Conservation (phyloP, 306 rosid species). For the Fragaria iinumae region DNA sequence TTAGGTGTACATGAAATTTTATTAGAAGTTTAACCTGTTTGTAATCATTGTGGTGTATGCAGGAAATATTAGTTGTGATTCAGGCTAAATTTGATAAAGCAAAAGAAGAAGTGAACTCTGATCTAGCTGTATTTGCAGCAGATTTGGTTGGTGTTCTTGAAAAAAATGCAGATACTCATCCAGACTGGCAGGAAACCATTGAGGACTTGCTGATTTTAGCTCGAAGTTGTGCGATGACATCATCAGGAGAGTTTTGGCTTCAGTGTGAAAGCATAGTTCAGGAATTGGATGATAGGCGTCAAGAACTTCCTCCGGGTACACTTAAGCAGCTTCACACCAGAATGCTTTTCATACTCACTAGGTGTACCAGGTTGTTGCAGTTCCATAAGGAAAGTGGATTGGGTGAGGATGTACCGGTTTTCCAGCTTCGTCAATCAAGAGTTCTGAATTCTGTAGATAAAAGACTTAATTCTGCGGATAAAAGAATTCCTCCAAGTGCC, state of each 20-base stretch:
- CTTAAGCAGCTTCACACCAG: conserved; percentile 93
- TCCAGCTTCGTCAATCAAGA: conserved; percentile 80
- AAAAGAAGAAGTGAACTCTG: conserved; percentile 88
- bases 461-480: conserved; percentile 63
- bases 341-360: conserved; percentile 95
- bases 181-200: conserved; percentile 94
- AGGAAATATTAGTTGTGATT: conserved; percentile 85
- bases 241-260: conserved; percentile 95
- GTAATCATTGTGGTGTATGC: conserved; percentile 34
- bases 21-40: conserved; percentile 25
- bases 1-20: conserved; percentile 15
- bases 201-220: conserved; percentile 96
- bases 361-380: conserved; percentile 94
- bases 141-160: conserved; percentile 94
- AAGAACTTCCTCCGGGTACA: conserved; percentile 87
- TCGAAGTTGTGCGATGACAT: conserved; percentile 91
- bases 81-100: conserved; percentile 90
- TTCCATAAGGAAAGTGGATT: conserved; percentile 92
- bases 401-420: conserved; percentile 86
- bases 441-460: conserved; percentile 64
- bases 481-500: conserved; percentile 56
- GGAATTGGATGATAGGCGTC: conserved; percentile 98
- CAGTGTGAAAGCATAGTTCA: conserved; percentile 98
- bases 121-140: conserved; percentile 90
- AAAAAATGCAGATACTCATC: conserved; percentile 86